Conservation (phyloP, 1,139 yeast genomes). For the Taphrina deformans region DNA sequence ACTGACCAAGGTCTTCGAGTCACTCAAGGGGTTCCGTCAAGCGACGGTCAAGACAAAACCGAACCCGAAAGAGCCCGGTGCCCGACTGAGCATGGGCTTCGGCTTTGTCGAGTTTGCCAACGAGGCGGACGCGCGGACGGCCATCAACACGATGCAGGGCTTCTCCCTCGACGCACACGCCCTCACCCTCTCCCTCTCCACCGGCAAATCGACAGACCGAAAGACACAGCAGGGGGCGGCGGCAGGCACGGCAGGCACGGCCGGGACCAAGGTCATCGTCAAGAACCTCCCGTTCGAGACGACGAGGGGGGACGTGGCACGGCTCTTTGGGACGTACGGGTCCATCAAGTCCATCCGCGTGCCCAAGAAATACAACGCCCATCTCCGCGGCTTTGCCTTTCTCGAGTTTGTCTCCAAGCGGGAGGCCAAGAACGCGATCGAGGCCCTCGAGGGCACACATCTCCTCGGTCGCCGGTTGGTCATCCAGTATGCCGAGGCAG, state of each 20-base stretch:
- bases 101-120: conserved; percentile 91
- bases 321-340: conserved; percentile 78
- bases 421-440: conserved; percentile 96
- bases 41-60: conserved; percentile 88
- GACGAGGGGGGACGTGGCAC: conserved; percentile 83
- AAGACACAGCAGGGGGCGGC: conserved; percentile 36
- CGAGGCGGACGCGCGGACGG: conserved; percentile 73
- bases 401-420: conserved; percentile 85
- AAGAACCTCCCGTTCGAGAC: conserved; percentile 98
- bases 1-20: conserved; percentile 62
- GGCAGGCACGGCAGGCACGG: conserved; percentile 42
- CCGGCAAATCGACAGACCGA: conserved; percentile 54
- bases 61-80: conserved; percentile 70
- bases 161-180: conserved; percentile 83
- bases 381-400: conserved; percentile 97
- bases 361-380: conserved; percentile 91
- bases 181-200: conserved; percentile 82
- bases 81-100: conserved; percentile 86
- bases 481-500: conserved; percentile 75
- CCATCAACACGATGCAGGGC: conserved; percentile 73
- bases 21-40: conserved; percentile 73
- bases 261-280: conserved; percentile 74
- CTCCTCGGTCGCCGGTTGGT: conserved; percentile 92
- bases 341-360: conserved; percentile 91
- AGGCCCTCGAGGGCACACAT: conserved; percentile 91